Conservation (phyloP, 169 alveolate species). For the Babesia microti region DNA sequence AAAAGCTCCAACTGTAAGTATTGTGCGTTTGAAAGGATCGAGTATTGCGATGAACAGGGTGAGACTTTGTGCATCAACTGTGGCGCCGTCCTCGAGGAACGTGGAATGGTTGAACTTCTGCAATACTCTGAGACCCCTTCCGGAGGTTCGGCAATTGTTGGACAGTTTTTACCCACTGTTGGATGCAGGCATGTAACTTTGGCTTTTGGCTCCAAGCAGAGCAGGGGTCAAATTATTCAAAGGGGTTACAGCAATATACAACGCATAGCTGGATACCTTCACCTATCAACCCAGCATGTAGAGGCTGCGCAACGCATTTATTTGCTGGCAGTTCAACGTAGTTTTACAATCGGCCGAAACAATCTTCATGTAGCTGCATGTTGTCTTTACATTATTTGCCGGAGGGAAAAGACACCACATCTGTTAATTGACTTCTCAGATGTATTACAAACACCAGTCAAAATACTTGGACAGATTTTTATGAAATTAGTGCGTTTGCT, state of each 20-base stretch:
- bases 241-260: conserved; percentile 69
- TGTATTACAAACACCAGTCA: conserved; percentile 78
- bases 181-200: conserved; percentile 67
- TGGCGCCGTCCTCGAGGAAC: conserved; percentile 76
- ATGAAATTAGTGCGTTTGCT: conserved; percentile 78
- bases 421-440: conserved; percentile 89
- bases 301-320: conserved; percentile 83
- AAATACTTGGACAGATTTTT: conserved; percentile 73
- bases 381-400: conserved; percentile 83
- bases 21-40: conserved; percentile 45
- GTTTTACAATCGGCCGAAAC: conserved; percentile 87
- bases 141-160: conserved; percentile 67
- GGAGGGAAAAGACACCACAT: conserved; percentile 85
- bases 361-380: conserved; percentile 86
- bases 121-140: conserved; percentile 65
- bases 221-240: conserved; percentile 63
- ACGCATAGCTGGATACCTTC: conserved; percentile 71
- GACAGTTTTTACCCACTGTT: conserved; percentile 69
- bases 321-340: conserved; percentile 83
- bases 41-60: conserved; percentile 61
- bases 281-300: conserved; percentile 63
- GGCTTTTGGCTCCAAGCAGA: conserved; percentile 61
- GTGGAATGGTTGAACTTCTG: conserved; percentile 64
- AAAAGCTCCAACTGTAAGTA: conserved; percentile 26
- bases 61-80: conserved; percentile 72